These are phyloP conservation scores for Neurospora sp. DNA, from an alignment of 495 filamentous ascomycete species.

Conservation along the genomic window DNA sequence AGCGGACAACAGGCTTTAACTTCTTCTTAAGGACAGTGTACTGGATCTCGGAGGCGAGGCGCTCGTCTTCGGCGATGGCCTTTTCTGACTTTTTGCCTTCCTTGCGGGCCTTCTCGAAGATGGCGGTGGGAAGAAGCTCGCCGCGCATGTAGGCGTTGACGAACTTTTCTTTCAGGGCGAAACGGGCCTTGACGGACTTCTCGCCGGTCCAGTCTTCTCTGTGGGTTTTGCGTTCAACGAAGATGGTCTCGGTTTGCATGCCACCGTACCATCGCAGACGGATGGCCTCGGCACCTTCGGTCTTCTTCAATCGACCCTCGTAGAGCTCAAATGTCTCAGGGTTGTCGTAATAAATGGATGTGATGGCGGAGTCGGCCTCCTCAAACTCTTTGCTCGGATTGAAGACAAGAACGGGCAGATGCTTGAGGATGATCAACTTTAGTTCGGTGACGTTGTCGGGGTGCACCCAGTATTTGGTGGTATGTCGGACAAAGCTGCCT, in stretches of 20 bases:
- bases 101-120: slow-evolving; percentile 91
- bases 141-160: slow-evolving; percentile 83
- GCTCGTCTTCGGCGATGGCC: slow-evolving; percentile 83
- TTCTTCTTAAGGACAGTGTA: slow-evolving; percentile 80
- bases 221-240: slow-evolving; percentile 96
- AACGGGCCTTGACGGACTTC: slow-evolving; percentile 96
- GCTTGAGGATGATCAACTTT: slow-evolving; percentile 95
- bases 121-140: slow-evolving; percentile 64
- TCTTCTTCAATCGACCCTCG: slow-evolving; percentile 88
- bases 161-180: slow-evolving; percentile 91
- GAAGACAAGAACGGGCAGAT: slow-evolving; percentile 94
- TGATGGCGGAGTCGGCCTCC: slow-evolving; percentile 79
- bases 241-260: slow-evolving; percentile 89
- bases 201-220: slow-evolving; percentile 99
- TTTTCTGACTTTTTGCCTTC: slow-evolving; percentile 86
- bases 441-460: slow-evolving; percentile 97
- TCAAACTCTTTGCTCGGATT: slow-evolving; percentile 97
- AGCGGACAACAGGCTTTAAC: slow-evolving; percentile 76
- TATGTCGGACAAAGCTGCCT: slow-evolving; percentile 93
- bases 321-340: slow-evolving; percentile 89
- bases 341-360: slow-evolving; percentile 98
- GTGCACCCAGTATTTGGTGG: slow-evolving; percentile 99
- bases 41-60: slow-evolving; percentile 83
- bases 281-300: slow-evolving; percentile 93
- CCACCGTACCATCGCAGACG: slow-evolving; percentile 95